A percentile compares a stretch with the other conserved stretches of the same genome.
phyloP scores from a whole-genome alignment of 371 early-diverging fungal genomes.

The Hamiltosporidium tvaerminnensis region DNA sequence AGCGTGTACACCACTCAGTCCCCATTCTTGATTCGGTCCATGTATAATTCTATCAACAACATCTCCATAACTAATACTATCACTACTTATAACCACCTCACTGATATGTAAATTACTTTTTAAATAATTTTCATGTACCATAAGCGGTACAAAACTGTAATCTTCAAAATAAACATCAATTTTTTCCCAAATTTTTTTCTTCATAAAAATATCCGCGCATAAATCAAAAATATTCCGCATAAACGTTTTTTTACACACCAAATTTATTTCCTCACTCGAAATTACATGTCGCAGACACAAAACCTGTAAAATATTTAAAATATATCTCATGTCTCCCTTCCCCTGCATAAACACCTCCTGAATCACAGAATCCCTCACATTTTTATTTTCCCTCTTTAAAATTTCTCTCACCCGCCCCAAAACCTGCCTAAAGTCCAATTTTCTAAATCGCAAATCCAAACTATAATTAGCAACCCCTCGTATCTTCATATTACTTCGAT shows the following conservation, averaged over 20 bases:
- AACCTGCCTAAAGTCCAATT: constrained; percentile 59
- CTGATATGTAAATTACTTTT: constrained; percentile 18
- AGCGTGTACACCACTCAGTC: constrained; percentile 72
- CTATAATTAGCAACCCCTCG: constrained; percentile 70
- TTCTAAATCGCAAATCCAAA: constrained; percentile 66
- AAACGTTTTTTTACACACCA: constrained; percentile 62
- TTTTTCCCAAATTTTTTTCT: constrained; percentile 59
- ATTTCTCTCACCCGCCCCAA: constrained; percentile 65
- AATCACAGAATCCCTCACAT: constrained; percentile 63
- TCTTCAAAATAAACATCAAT: constrained; percentile 82
- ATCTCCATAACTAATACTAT: constrained; percentile 71
- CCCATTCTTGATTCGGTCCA: constrained; percentile 65
- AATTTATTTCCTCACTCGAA: constrained; percentile 64
- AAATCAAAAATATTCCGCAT: constrained; percentile 68
- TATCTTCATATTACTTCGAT: constrained; percentile 71
- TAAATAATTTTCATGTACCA: constrained; percentile 63
- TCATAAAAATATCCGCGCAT: constrained; percentile 58
- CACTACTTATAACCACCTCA: constrained; percentile 58
- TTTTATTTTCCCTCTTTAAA: constrained; percentile 62
- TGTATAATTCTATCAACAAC: constrained; percentile 64
- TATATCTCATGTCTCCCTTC: constrained; percentile 86
- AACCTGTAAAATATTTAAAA: constrained; percentile 75
- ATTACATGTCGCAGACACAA: constrained; percentile 59
- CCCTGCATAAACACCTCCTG: constrained; percentile 67
- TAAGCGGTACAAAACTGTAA: constrained; percentile 66